A percentile compares a stretch with the other conserved stretches of the same genome.
Conservation (phyloP, 768 basidiomycete species). For the Trametes cingulata region DNA sequence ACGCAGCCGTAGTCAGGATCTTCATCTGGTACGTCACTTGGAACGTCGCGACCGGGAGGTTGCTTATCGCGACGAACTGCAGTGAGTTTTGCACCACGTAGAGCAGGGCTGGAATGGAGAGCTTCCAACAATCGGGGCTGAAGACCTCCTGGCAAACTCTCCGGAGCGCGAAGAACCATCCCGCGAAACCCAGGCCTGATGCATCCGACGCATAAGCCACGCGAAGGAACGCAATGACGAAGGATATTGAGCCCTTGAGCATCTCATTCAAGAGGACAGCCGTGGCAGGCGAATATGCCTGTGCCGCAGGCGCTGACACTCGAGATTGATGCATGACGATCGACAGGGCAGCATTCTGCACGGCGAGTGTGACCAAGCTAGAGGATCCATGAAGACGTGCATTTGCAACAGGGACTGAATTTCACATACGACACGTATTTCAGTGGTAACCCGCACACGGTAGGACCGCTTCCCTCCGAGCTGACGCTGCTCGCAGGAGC, state of each 20-base stretch:
- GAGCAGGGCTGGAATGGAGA: conserved; percentile 93
- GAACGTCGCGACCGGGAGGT: conserved; percentile 95
- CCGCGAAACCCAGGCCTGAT: conserved; percentile 31
- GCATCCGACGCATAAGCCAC: conserved; percentile 41
- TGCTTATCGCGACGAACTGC: conserved; percentile 94
- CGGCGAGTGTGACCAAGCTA: conserved; percentile 82
- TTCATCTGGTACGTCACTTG: conserved; percentile 99
- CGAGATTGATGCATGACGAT: conserved; percentile 99
- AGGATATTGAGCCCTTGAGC: conserved; percentile 90
- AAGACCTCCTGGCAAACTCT: conserved; percentile 74
- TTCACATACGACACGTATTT: conserved; percentile 78
- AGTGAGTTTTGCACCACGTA: conserved; percentile 97
- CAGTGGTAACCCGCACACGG: conserved; percentile 68
- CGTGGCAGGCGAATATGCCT: conserved; percentile 89
- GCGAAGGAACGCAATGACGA: conserved; percentile 74
- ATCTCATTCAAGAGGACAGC: conserved; percentile 95
- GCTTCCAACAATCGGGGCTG: conserved; percentile 94
- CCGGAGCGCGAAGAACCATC: conserved; percentile 44
- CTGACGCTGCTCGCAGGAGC: conserved; percentile 10
- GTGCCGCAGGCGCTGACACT: conserved; percentile 73
- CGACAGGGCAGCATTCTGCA: conserved; percentile 93
- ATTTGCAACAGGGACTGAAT: conserved; percentile 7
- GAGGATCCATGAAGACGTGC: not conserved
- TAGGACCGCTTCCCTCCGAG: conserved; percentile 39
- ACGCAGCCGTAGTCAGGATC: conserved; percentile 93